These are phyloP conservation scores for Clarireedia paspali DNA, from an alignment of 2,329 filamentous ascomycete species.

Conservation along the genomic window DNA sequence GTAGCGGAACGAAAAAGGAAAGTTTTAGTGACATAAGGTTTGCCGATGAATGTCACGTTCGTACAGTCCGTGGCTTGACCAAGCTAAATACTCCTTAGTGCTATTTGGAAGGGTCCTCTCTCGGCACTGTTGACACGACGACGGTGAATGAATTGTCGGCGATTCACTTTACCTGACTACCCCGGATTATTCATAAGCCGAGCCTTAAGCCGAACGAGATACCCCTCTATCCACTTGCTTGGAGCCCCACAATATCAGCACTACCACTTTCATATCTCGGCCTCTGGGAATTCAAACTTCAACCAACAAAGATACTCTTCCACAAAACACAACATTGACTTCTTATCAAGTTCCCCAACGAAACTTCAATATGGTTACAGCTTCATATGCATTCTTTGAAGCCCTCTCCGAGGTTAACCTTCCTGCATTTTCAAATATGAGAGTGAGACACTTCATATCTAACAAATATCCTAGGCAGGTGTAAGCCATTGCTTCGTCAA, in stretches of 20 bases:
- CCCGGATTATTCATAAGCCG: background rate
- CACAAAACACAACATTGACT: background rate
- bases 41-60: background rate
- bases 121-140: no score
- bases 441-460: background rate
- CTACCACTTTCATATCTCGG: no score
- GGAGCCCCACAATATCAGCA: no score
- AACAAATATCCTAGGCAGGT: constrained; percentile 32
- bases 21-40: background rate
- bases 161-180: background rate
- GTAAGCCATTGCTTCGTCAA: constrained; percentile 51
- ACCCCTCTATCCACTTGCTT: background rate
- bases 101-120: no score
- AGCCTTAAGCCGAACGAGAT: background rate
- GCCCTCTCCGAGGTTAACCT: constrained; percentile 51
- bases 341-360: background rate
- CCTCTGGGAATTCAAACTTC: no score
- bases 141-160: no score
- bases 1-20: background rate
- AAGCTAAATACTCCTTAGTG: no score
- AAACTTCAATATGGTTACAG: constrained; percentile 9
- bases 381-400: constrained; percentile 60
- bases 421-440: background rate
- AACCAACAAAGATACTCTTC: background rate
- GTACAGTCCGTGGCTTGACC: no score